Percentiles rank a stretch among this genome's conserved stretches.
Evolutionary conservation across 345 rosid species (phyloP).

Genomic region (Ricinus communis): DNA sequence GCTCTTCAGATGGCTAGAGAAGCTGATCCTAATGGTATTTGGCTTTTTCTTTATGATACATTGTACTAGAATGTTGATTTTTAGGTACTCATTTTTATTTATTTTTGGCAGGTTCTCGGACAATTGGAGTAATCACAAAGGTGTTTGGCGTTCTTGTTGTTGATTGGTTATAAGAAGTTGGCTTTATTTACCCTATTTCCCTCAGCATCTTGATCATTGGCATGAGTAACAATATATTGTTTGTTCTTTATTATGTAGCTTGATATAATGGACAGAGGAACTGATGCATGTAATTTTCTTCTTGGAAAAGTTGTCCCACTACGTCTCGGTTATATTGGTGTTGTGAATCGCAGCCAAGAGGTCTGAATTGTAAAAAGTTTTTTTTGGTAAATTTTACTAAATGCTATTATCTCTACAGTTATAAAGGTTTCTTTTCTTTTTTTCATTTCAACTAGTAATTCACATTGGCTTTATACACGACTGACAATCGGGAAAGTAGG

Average conservation of each 20-base stretch:
- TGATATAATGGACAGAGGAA: slow-evolving; percentile 79
- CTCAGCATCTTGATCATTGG: neutral
- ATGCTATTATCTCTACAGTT: neutral
- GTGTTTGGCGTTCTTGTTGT: slow-evolving; percentile 20
- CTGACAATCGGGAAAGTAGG: neutral
- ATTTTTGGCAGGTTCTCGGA: slow-evolving; percentile 53
- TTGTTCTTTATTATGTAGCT: slow-evolving; percentile 40
- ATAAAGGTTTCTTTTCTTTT: neutral
- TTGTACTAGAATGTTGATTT: neutral
- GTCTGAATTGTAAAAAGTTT: slow-evolving; percentile 26
- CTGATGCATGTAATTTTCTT: slow-evolving; percentile 57
- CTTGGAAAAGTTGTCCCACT: slow-evolving; percentile 65
- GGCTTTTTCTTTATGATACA: neutral
- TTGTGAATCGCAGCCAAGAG: slow-evolving; percentile 73
- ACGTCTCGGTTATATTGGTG: slow-evolving; percentile 66
- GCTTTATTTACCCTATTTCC: neutral
- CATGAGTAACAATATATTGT: slow-evolving; percentile 11
- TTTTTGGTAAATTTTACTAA: neutral
- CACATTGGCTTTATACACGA: neutral
- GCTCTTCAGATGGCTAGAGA: slow-evolving; percentile 65
- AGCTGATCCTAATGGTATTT: slow-evolving; percentile 60
- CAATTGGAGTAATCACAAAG: slow-evolving; percentile 75
- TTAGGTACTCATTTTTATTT: neutral
- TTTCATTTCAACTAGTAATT: neutral
- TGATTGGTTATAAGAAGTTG: neutral